Evolutionary conservation across 2,329 filamentous ascomycete species (phyloP), one percentile per base, ranked within the genome.

Genomic region (Graphilbum ipis-grandicollis): DNA sequence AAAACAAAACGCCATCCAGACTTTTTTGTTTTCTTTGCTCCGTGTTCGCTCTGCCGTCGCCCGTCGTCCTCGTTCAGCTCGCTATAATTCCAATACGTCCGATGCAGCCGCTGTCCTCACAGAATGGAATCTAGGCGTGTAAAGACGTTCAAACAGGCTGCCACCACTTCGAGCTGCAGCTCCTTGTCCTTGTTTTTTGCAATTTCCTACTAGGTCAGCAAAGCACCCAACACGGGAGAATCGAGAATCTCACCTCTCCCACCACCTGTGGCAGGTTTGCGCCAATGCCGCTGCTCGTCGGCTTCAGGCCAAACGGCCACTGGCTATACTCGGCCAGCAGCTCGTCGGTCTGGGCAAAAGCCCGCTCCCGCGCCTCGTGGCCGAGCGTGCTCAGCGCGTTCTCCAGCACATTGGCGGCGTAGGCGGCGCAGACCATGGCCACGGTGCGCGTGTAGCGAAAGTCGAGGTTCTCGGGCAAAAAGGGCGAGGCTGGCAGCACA

Each of bases 301-400:
- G 80, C 58, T 86, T 80, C 60, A 77, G 79, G 37, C 78, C 85
- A 61, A 98, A 98, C 1, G 90, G 90, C 79, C 80, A 98, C 62
- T 96, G 90, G 50, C 84, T 93, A 59, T 94, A 98, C 55, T 96
- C 88, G 31, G 84, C 84, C 40, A 98, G 65, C 45, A 98, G 62
- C 60, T 96, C 90, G 56, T 98, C 90, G 15, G 93, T 93, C 63
- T 96, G 88, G 30, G 85, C 84, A 57, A 96, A 98, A 5, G 90
- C 88, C 47, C 88, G 70, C 60, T 98, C 90, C 48, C 90, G 69
- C 39, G 88, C 78, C 63, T 98, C 90, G 54, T 96, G 90, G 47
- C 86, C 84, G 44, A 98, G 72, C 13, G 82, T 92, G 39, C 82
- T 83, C 50, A 98, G 64, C n/a, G 88, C 90, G 53, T 98, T 98